Percentiles rank a stretch among this genome's conserved stretches.
These are phyloP conservation scores for Vigna angularis DNA, from an alignment of 306 rosid genomes.

Conservation along the genomic window DNA sequence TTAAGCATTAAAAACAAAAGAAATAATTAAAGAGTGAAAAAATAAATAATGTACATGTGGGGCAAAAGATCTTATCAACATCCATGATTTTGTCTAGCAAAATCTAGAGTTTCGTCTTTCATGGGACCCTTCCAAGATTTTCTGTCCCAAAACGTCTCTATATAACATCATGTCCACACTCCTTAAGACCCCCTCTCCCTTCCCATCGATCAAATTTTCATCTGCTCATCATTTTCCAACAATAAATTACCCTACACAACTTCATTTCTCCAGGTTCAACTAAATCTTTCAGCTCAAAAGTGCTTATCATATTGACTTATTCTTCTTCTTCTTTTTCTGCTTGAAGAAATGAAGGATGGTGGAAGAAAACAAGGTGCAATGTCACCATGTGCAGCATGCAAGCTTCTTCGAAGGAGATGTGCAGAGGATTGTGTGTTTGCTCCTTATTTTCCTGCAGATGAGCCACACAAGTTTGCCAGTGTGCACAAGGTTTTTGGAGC, in stretches of 20 bases:
- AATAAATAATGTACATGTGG: slow-evolving; percentile 59
- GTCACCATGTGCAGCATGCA: slow-evolving; percentile 97
- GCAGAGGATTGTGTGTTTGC: slow-evolving; percentile 90
- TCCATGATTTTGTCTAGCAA: slow-evolving; percentile 64
- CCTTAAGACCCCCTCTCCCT: slow-evolving; percentile 46
- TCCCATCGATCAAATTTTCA: slow-evolving; percentile 14
- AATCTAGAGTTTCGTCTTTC: slow-evolving; percentile 73
- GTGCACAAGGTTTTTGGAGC: slow-evolving; percentile 99
- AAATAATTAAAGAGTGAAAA: slow-evolving; percentile 33
- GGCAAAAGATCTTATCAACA: slow-evolving; percentile 78
- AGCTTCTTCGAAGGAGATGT: slow-evolving; percentile 87
- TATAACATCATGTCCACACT: slow-evolving; percentile 51
- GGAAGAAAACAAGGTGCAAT: slow-evolving; percentile 81
- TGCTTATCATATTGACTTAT: neutral
- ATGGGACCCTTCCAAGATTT: slow-evolving; percentile 86
- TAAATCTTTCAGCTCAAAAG: neutral
- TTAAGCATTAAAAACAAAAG: slow-evolving; percentile 16
- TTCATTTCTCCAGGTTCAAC: neutral
- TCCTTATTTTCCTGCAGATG: slow-evolving; percentile 95
- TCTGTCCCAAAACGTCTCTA: slow-evolving; percentile 54
- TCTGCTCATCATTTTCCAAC: neutral
- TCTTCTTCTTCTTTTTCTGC: neutral
- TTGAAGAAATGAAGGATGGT: slow-evolving; percentile 67
- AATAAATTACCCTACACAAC: neutral
- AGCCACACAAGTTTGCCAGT: slow-evolving; percentile 88